phyloP scores from a whole-genome alignment of 192 early-diverging fungal species.

The Jimgerdemannia lactiflua region DNA sequence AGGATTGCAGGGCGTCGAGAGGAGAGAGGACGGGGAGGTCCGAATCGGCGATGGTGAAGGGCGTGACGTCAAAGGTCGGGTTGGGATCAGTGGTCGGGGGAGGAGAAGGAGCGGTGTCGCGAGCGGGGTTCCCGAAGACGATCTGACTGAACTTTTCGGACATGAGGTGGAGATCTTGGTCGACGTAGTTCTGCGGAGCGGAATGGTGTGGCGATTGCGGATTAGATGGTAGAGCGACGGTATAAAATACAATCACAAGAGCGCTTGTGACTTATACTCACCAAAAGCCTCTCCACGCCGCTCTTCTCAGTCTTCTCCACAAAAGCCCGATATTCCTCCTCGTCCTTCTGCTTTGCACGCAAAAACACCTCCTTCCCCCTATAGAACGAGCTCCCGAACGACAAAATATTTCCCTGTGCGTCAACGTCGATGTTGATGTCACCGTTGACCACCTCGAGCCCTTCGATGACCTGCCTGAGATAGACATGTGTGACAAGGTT shows the following conservation, averaged over 20 bases:
- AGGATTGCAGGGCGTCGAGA: constrained; percentile 61
- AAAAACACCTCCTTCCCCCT: constrained; percentile 5
- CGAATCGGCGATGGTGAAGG: constrained; percentile 6
- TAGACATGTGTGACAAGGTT: constrained; percentile 84
- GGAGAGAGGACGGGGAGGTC: constrained; percentile 40
- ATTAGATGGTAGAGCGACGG: background rate
- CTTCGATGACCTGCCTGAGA: constrained; percentile 68
- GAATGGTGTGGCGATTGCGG: background rate
- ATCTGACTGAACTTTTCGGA: background rate
- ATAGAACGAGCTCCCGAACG: constrained; percentile 70
- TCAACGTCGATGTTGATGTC: constrained; percentile 86
- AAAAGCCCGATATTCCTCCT: too few species aligned
- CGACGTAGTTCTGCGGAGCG: background rate
- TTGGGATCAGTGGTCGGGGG: too few species aligned
- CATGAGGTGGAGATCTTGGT: background rate
- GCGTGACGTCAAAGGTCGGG: constrained; percentile 15
- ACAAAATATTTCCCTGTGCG: constrained; percentile 59
- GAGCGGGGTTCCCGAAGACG: background rate
- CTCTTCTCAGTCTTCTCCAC: background rate
- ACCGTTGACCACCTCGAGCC: constrained; percentile 74
- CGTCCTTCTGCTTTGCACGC: constrained; percentile 1
- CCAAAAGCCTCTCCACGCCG: background rate
- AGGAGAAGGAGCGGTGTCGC: too few species aligned
- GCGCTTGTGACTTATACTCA: background rate
- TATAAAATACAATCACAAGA: background rate